A percentile compares a stretch with the other conserved stretches of the same genome.
phyloP scores from a whole-genome alignment of 192 early-diverging fungal genomes.

The Diversispora epigaea region DNA sequence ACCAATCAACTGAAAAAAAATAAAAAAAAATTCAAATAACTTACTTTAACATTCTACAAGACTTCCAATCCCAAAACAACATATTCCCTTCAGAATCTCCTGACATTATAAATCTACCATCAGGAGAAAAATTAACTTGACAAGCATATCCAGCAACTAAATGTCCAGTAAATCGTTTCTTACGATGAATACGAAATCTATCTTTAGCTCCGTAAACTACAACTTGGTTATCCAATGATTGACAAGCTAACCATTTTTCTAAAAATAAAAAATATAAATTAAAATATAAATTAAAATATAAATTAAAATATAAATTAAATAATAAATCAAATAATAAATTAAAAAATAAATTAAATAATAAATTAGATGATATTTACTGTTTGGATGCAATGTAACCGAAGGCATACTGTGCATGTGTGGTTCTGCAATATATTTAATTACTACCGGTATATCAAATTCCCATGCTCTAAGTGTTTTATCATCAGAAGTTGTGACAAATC shows the following conservation, averaged over 20 bases:
- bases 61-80: conserved; percentile 88
- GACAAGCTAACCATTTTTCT: conserved; percentile 93
- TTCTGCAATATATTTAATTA: conserved; percentile 97
- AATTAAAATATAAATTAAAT: neutral
- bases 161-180: conserved; percentile 91
- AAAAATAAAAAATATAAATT: conserved; percentile 22
- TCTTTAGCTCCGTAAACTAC: conserved; percentile 85
- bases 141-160: conserved; percentile 96
- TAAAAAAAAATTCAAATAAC: conserved; percentile 5
- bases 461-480: conserved; percentile 97
- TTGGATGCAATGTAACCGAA: conserved; percentile 83
- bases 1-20: too few relatives aligned
- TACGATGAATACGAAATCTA: conserved; percentile 81
- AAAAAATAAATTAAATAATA: neutral
- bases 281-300: neutral
- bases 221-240: conserved; percentile 96
- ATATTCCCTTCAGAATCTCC: conserved; percentile 92
- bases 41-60: conserved; percentile 72
- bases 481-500: conserved; percentile 94
- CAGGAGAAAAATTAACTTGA: conserved; percentile 89
- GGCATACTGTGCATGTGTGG: conserved; percentile 97
- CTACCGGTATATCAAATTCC: conserved; percentile 98
- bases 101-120: conserved; percentile 80
- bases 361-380: conserved; percentile 57
- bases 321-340: neutral